Base-by-base conservation (phyloP, 495 filamentous ascomycete species). In the Bathelium albidoporum region DNA sequence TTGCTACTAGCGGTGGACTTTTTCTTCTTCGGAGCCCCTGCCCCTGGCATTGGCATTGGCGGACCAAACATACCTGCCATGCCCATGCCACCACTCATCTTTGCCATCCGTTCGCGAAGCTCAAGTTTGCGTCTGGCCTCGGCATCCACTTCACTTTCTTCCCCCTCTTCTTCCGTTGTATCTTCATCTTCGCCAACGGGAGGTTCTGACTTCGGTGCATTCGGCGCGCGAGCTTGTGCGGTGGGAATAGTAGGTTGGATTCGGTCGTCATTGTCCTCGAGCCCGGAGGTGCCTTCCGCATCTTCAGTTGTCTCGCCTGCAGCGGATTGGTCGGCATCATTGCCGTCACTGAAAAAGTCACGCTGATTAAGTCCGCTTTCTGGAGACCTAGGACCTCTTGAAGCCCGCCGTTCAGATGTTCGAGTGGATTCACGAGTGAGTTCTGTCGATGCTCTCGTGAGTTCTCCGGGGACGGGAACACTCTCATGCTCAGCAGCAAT, bases 21-120 rank as follows among this genome's bases (percentile, higher is more conserved):
- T 70, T 83, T 87, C 73, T 88, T 90, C 69, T 89, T 90, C 66
- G 85, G 85, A 53, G 82, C 69, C n/a, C n/a, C n/a, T 18, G 79
- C 76, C n/a, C 84, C 75, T 60, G 82, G 77, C 59, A 79, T 79
- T 1, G 81, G 76, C 74, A 94, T 85, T 59, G 90, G 87, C 31
- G 87, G 82, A 12, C 90, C 90, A 74, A 96, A 94, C 82, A 97
- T 92, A 55, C 93, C 91, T 73, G 90, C 86, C 87, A 96, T 92
- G 18, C 92, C 91, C 91, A 96, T 96, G 18, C 94, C 94, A 64
- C 95, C 94, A 66, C 91, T 94, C 89, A 98, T 95, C 75, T 95
- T 96, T 28, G 92, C 93, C 90, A 98, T 97, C 65, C 94, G 85
- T 59, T 91, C 91, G 45, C 95, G 85, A 60, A 98, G 78, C 69